A percentile compares a stretch with the other conserved stretches of the same genome.
Evolutionary conservation across 768 basidiomycete genomes (phyloP).

Genomic region (Phallus indusiatus): DNA sequence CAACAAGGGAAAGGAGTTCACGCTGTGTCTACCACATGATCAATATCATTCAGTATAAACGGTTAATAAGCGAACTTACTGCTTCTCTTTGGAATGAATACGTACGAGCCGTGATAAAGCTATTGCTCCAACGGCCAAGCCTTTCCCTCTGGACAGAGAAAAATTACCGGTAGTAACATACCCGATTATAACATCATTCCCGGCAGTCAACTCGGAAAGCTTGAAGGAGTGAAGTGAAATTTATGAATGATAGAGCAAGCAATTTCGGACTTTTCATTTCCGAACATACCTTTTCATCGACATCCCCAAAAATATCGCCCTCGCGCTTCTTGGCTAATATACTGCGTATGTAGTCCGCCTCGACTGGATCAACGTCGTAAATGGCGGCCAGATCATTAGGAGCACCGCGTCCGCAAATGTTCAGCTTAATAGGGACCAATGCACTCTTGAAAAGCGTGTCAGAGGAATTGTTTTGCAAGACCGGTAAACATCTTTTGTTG

Average conservation of each 20-base stretch:
- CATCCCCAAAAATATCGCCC: conserved; percentile 12
- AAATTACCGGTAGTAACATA: conserved; percentile 79
- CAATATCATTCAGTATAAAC: not conserved
- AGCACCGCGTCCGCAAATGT: conserved; percentile 54
- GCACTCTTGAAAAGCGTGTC: conserved; percentile 45
- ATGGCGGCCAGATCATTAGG: conserved; percentile 70
- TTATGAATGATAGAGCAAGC: conserved; percentile 5
- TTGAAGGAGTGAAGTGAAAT: conserved; percentile 16
- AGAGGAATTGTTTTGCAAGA: conserved; percentile 19
- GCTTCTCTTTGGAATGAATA: conserved; percentile 21
- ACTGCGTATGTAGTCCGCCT: conserved; percentile 32
- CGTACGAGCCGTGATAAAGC: conserved; percentile 44
- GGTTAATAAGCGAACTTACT: conserved; percentile 1
- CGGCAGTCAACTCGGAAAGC: conserved; percentile 37
- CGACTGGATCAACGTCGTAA: conserved; percentile 49
- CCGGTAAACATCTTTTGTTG: conserved; percentile 38
- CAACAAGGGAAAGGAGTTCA: conserved; percentile 22
- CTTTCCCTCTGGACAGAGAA: conserved; percentile 70
- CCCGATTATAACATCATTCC: conserved; percentile 50
- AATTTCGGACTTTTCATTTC: not conserved
- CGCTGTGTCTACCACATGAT: not conserved
- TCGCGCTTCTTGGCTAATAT: conserved; percentile 18
- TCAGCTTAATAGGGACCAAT: conserved; percentile 56
- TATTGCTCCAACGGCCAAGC: conserved; percentile 69
- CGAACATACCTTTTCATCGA: conserved; percentile 19